These are phyloP conservation scores for Perkinsus olseni DNA, from an alignment of 169 alveolate genomes.

Conservation along the genomic window DNA sequence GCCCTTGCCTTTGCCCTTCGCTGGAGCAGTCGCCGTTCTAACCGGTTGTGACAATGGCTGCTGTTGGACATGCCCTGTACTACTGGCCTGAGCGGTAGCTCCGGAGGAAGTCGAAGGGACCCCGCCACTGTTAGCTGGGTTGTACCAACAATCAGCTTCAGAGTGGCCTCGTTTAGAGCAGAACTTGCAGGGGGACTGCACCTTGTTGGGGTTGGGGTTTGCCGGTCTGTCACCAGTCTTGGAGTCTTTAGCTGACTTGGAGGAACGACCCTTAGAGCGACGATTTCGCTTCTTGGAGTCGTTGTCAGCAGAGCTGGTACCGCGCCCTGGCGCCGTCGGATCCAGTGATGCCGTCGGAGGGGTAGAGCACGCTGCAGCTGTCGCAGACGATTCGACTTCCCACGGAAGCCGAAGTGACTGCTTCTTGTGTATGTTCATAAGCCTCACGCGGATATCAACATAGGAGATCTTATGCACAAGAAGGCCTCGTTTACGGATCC, in stretches of 20 bases:
- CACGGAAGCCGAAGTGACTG: background rate
- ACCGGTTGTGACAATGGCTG: background rate
- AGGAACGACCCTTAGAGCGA: background rate
- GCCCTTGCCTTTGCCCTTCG: background rate
- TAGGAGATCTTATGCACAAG: background rate
- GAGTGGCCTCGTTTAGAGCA: background rate
- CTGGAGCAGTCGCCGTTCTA: background rate
- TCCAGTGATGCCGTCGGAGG: no score
- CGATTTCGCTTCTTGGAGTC: background rate
- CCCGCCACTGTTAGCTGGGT: background rate
- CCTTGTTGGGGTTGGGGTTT: background rate
- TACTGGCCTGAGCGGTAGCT: background rate
- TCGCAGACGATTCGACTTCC: no score
- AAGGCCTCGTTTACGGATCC: background rate
- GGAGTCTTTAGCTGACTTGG: background rate
- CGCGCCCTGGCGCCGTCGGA: no score
- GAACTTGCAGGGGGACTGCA: background rate
- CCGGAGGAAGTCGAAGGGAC: background rate
- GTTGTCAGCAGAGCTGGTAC: no score
- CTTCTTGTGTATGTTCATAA: background rate
- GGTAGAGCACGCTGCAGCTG: no score
- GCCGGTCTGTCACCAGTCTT: background rate
- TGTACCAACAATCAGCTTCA: background rate
- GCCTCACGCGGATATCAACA: background rate
- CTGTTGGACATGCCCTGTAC: background rate